These are phyloP conservation scores for Lactarius hatsudake DNA, from an alignment of 768 basidiomycete species.

Conservation along the genomic window DNA sequence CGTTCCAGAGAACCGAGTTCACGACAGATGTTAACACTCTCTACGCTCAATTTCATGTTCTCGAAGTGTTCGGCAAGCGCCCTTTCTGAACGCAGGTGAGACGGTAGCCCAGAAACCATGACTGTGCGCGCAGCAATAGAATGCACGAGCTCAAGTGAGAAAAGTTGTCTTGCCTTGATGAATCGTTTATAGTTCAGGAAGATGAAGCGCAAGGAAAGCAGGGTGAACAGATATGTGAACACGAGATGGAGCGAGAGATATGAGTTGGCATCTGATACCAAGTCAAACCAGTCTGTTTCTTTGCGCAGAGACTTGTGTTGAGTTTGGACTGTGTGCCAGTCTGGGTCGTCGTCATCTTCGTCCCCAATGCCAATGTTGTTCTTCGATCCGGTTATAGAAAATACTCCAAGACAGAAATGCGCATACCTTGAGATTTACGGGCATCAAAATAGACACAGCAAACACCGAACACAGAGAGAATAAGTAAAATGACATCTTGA, in stretches of 20 bases:
- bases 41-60: constrained; percentile 79
- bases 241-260: constrained; percentile 86
- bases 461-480: constrained; percentile 86
- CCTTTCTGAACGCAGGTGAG: constrained; percentile 81
- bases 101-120: constrained; percentile 79
- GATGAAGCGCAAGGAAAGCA: constrained; percentile 81
- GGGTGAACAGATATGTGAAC: constrained; percentile 93
- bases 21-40: constrained; percentile 87
- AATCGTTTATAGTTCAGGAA: constrained; percentile 88
- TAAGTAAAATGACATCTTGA: constrained; percentile 91
- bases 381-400: constrained; percentile 57
- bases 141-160: constrained; percentile 91
- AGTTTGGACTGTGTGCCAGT: constrained; percentile 18
- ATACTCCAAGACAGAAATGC: neutral
- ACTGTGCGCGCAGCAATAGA: constrained; percentile 93
- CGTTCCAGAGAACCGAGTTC: constrained; percentile 72
- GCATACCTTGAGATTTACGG: constrained; percentile 86
- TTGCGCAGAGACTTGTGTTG: constrained; percentile 32
- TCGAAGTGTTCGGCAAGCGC: constrained; percentile 93
- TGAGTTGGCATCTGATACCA: constrained; percentile 86
- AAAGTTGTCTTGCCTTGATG: constrained; percentile 87
- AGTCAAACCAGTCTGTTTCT: constrained; percentile 69
- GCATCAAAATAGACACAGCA: constrained; percentile 85
- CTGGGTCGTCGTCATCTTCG: constrained; percentile 38
- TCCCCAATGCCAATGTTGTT: constrained; percentile 72